phyloP scores from a whole-genome alignment of 352 stramenopile genomes.

The Pilasporangium apinafurcum region DNA sequence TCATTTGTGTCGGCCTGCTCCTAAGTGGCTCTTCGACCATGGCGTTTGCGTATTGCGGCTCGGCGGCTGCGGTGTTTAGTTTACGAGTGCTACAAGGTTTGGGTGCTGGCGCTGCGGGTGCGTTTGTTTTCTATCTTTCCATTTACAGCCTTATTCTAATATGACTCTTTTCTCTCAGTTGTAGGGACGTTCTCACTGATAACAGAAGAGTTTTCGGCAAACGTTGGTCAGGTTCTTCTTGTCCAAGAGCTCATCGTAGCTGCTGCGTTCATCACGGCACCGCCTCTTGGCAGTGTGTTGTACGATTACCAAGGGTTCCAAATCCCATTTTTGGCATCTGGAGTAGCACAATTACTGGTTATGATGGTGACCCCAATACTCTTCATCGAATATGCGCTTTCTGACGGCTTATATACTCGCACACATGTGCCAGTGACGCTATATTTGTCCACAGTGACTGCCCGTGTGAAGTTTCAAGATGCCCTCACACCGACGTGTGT shows the following conservation, averaged over 20 bases:
- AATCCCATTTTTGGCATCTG: slow-evolving; percentile 53
- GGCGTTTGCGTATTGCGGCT: slow-evolving; percentile 49
- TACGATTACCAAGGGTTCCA: slow-evolving; percentile 47
- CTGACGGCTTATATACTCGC: slow-evolving; percentile 43
- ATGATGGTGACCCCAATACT: slow-evolving; percentile 63
- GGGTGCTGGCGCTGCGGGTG: slow-evolving; percentile 43
- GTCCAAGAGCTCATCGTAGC: slow-evolving; percentile 69
- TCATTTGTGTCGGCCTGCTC: slow-evolving; percentile 65
- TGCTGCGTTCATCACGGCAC: slow-evolving; percentile 51
- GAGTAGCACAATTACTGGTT: slow-evolving; percentile 46
- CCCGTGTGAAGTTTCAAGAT: slow-evolving; percentile 29
- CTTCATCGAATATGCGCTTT: slow-evolving; percentile 72
- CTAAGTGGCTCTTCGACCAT: slow-evolving; percentile 57
- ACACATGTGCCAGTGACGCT: slow-evolving; percentile 13
- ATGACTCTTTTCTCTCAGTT: slow-evolving; percentile 14
- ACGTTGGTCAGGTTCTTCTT: slow-evolving; percentile 43
- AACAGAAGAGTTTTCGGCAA: slow-evolving; percentile 51
- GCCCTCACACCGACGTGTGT: slow-evolving; percentile 52
- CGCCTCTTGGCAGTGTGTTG: slow-evolving; percentile 47
- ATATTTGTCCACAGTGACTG: slow-evolving; percentile 10
- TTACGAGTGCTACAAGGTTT: slow-evolving; percentile 55
- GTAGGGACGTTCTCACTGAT: slow-evolving; percentile 65
- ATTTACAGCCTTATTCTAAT: neutral
- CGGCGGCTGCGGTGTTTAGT: slow-evolving; percentile 25
- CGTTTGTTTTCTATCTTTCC: neutral